These are phyloP conservation scores for Penicilliopsis zonata DNA, from an alignment of 495 filamentous ascomycete species.

Conservation along the genomic window DNA sequence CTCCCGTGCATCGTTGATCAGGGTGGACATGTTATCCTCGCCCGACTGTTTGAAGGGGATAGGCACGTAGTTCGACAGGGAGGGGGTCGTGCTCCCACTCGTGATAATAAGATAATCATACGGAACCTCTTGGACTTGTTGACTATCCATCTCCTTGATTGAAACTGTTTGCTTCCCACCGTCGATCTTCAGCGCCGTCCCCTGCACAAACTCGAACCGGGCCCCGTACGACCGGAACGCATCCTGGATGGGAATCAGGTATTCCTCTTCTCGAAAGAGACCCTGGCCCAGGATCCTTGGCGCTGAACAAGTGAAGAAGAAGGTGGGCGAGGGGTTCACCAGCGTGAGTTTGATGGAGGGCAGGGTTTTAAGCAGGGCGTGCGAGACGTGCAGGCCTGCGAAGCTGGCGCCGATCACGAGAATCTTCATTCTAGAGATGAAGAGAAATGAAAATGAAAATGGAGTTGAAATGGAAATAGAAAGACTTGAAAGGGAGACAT, in stretches of 20 bases:
- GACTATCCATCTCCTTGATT: conserved; percentile 11
- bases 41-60: conserved; percentile 41
- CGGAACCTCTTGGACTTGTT: conserved; percentile 5
- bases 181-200: conserved; percentile 40
- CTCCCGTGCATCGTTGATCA: conserved; percentile 31
- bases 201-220: conserved; percentile 44
- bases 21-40: conserved; percentile 27
- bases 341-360: conserved; percentile 38
- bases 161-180: conserved; percentile 25
- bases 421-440: conserved; percentile 16
- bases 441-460: no score
- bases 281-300: conserved; percentile 33
- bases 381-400: conserved; percentile 46
- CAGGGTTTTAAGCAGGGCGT: conserved; percentile 44
- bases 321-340: conserved; percentile 39
- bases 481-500: no score
- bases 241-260: conserved; percentile 35
- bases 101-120: conserved; percentile 49
- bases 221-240: conserved; percentile 38
- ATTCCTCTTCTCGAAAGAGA: conserved; percentile 27
- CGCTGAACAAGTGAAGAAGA: conserved; percentile 41
- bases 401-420: conserved; percentile 54
- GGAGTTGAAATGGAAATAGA: no score
- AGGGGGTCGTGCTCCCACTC: conserved; percentile 32
- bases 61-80: conserved; percentile 22